A percentile compares a stretch with the other conserved stretches of the same genome.
phyloP scores from a whole-genome alignment of 768 basidiomycete species.

The Pisolithus marmoratus region DNA sequence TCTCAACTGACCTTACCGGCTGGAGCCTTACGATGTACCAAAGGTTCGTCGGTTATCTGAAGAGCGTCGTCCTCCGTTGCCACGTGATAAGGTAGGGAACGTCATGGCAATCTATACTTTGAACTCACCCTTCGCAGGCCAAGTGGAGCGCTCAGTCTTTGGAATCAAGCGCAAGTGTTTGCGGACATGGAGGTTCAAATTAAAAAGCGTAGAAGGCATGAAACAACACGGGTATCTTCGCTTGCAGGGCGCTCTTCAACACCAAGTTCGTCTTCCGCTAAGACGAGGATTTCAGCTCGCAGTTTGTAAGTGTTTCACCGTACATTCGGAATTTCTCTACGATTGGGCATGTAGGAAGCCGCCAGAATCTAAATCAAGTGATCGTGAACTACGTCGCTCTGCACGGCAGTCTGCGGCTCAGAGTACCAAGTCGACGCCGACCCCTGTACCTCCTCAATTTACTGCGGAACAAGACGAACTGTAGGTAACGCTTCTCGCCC shows the following conservation, averaged over 20 bases:
- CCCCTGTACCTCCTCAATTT: constrained; percentile 31
- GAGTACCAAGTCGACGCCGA: constrained; percentile 9
- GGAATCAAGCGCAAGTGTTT: neutral
- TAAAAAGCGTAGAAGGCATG: constrained; percentile 1
- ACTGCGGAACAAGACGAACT: constrained; percentile 55
- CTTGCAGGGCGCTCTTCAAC: constrained; percentile 11
- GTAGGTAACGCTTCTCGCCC: constrained; percentile 31
- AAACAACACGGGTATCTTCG: neutral
- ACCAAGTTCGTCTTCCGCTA: constrained; percentile 14
- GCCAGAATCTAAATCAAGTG: constrained; percentile 4
- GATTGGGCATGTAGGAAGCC: constrained; percentile 7
- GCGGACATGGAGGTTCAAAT: constrained; percentile 16
- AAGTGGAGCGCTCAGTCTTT: constrained; percentile 7
- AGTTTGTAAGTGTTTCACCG: constrained; percentile 12
- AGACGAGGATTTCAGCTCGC: constrained; percentile 3
- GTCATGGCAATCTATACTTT: neutral
- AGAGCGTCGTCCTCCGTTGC: neutral
- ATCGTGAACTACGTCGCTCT: constrained; percentile 28
- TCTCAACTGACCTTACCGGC: constrained; percentile 15
- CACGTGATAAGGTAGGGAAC: constrained; percentile 12
- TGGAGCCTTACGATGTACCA: constrained; percentile 21
- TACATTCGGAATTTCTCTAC: neutral
- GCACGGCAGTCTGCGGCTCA: constrained; percentile 28
- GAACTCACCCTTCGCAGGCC: constrained; percentile 11
- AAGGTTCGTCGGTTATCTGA: constrained; percentile 9